Evolutionary conservation across 352 stramenopile genomes (phyloP), one percentile per base, ranked within the genome.

Genomic region (Peronospora destructor): DNA sequence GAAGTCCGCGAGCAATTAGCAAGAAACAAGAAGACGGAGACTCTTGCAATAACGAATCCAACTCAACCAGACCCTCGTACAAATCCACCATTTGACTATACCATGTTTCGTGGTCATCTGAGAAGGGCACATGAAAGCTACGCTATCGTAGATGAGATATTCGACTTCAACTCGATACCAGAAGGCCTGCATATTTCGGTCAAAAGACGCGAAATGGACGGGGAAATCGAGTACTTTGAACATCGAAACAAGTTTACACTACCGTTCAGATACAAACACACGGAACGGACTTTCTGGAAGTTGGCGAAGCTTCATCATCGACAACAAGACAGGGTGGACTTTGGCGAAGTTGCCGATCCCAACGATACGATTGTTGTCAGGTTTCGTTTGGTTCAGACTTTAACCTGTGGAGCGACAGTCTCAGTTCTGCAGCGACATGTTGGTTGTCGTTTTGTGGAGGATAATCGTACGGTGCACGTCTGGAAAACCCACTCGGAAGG

Each of bases 401-500:
- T 66, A 32, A 21, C 19, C 9, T 51, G 13, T 45, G 47, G 53
- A 12, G 14, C 32, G 23, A 53, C 10, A 9, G 32, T 66, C 4
- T 61, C 45, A 19, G 10, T 61, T 28, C n/a, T 53, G 12, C 32
- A 56, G 32, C 41, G 40, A n/a, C 34, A 46, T 25, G 58, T 59
- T 1, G 13, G 40, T 6, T 54, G 59, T 0, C 57, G 64, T 17
- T 86, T 68, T 44, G 47, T 59, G 0, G 65, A 80, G 23, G 12
- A 16, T 0, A 50, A 70, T 5, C 65, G 70, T 10, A 66, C 71
- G 25, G 57, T 80, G 33, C 30, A 75, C 3, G 70, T 82, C 1
- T 86, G 75, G 72, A 74, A 72, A 30, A 55, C 47, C 0, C 47
- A 70, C 6, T 66, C 62, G 0, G 58, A 79, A 28, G 64, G 67